Base-by-base conservation (phyloP, 108 stramenopile genomes). In the Poteriospumella lacustris region DNA sequence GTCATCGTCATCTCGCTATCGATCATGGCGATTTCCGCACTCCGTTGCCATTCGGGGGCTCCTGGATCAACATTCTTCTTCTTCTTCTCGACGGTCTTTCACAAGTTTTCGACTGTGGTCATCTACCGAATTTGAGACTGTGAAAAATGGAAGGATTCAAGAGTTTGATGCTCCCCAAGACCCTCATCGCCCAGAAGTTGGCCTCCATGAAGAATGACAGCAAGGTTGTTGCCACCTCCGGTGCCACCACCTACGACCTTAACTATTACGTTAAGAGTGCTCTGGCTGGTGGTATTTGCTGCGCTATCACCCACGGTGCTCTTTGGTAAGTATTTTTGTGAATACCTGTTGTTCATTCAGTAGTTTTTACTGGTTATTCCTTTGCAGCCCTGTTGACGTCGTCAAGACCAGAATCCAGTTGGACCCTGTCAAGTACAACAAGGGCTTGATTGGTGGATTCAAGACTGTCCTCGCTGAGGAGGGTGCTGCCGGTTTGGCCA, bases 321-420 rank as follows among this genome's bases (percentile, higher is more conserved):
- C 86, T 96, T 64, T 64, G 60, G 47, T 52, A 52, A 52, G 19
- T 52, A 52, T 19, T 52, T 15, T 52, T 19, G 19, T 19, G 9
- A 52, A 52, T 52, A 15, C 9, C 19, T 52, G 9, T 15, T 15
- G 47, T 9, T 52, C 9, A 15, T 52, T 15, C 15, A 15, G 9
- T 52, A 52, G 9, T 52, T 52, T 15, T 52, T 52, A 52, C 9
- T 19, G 47, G 47, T 9, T n/a, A n/a, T n/a, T n/a, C n/a, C n/a
- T n/a, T 15, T 52, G 9, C 42, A 92, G 91, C 78, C 96, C 95
- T 72, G 94, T 97, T 59, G 95, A 96, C 81, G 95, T 96, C 36
- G 94, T 95, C 59, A 97, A 97, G 88, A 97, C 96, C 56, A 92
- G 93, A 76, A 94, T 97, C 29, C 96, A 95, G 85, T 90, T 97